Conservation (phyloP, 2,329 filamentous ascomycete genomes). For the Shiraia bambusicola region DNA sequence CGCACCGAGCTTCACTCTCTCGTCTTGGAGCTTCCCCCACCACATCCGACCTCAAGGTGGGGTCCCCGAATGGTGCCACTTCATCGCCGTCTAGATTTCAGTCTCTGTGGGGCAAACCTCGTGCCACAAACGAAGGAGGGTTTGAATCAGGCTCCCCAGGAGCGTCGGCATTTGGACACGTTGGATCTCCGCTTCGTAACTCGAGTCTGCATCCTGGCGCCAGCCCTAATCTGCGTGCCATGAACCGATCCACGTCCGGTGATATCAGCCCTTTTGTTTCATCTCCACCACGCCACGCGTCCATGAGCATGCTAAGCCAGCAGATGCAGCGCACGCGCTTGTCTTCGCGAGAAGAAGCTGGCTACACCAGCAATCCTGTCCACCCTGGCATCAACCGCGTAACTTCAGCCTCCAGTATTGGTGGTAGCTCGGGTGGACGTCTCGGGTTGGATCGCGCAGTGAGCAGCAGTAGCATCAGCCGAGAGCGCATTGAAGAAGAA, state of each 20-base stretch:
- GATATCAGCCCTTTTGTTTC: constrained; percentile 55
- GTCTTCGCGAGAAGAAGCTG: constrained; percentile 35
- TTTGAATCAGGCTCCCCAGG: constrained; percentile 41
- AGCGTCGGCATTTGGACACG: constrained; percentile 57
- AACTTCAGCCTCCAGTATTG: constrained; percentile 36
- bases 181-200: constrained; percentile 67
- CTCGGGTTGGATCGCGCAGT: constrained; percentile 43
- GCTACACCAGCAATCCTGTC: constrained; percentile 27
- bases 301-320: constrained; percentile 64
- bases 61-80: constrained; percentile 53
- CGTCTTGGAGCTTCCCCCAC: constrained; percentile 53
- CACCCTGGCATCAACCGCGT: constrained; percentile 69
- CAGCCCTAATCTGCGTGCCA: constrained; percentile 55
- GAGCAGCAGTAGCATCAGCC: constrained; percentile 44
- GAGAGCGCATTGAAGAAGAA: constrained; percentile 47
- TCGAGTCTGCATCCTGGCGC: constrained; percentile 55
- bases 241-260: constrained; percentile 50
- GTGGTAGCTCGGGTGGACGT: constrained; percentile 31
- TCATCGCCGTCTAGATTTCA: constrained; percentile 64
- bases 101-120: constrained; percentile 56
- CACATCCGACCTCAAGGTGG: constrained; percentile 47
- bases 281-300: constrained; percentile 58
- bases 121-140: constrained; percentile 52
- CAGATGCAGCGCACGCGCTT: constrained; percentile 53
- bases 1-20: constrained; percentile 51